Conservation (phyloP, 2,329 filamentous ascomycete species). For the Colletotrichum orchidophilum region DNA sequence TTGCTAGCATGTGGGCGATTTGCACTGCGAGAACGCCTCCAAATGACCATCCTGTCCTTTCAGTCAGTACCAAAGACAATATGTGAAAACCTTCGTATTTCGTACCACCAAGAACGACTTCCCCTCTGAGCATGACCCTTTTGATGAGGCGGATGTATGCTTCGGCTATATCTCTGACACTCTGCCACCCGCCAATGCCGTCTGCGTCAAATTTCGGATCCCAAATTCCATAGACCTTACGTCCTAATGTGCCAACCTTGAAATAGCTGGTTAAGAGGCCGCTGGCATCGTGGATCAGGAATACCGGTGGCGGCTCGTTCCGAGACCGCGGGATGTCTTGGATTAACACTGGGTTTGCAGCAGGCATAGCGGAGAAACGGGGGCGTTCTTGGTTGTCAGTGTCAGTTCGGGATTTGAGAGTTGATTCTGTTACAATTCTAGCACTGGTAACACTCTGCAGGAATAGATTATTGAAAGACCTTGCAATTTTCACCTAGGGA, state of each 20-base stretch:
- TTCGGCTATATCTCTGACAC: conserved; percentile 14
- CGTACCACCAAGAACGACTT: conserved; percentile 22
- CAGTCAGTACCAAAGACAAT: not conserved
- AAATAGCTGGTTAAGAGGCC: conserved; percentile 25
- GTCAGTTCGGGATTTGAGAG: not conserved
- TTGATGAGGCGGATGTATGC: conserved; percentile 27
- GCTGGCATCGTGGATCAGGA: conserved; percentile 25
- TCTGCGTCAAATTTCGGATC: conserved; percentile 25
- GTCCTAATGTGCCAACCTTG: conserved; percentile 13
- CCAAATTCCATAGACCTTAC: conserved; percentile 21
- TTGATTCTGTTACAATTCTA: not conserved
- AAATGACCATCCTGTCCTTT: conserved; percentile 11
- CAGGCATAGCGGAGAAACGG: not conserved
- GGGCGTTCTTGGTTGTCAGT: not conserved
- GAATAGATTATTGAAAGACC: too few relatives aligned
- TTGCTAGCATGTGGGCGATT: conserved; percentile 23
- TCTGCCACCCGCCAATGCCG: conserved; percentile 28
- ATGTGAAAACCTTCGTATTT: accelerated
- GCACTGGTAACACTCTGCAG: not conserved
- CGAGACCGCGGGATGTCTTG: conserved; percentile 20
- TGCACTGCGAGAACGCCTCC: conserved; percentile 15
- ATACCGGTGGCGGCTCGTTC: conserved; percentile 8
- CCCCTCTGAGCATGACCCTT: conserved; percentile 22
- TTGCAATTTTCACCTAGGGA: not conserved
- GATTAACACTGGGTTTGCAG: conserved; percentile 19